Base-by-base conservation (phyloP, 768 basidiomycete genomes). In the Mycena capillaripes region DNA sequence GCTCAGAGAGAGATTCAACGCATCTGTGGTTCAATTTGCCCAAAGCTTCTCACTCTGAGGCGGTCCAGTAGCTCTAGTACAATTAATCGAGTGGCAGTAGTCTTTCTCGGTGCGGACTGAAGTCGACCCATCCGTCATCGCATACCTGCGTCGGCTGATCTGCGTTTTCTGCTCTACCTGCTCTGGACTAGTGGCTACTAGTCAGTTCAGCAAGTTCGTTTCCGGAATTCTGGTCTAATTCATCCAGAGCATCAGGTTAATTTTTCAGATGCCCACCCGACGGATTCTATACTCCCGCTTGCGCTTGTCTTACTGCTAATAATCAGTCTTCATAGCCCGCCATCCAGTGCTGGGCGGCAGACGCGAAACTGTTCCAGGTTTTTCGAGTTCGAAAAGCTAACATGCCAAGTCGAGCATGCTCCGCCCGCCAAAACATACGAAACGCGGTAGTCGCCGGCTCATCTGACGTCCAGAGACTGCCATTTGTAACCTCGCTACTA, bases 1-100 rank as follows among this genome's bases (percentile, higher is more conserved):
- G 82, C 88, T 3, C 84, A 82, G 23, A 42, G 80, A 84, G 63
- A 84, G 82, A 67, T 86, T 91, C 64, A 89, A 87, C 58, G 82
- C 78, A 23, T 87, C 90, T 25, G 82, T 85, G 3, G 74, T 70
- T 19, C 75, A 79, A 9, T 73, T 87, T 25, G 79, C 79, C 40
- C 78, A 81, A 56, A 78, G 78, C 8, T 70, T 88, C 46, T 44
- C 71, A 66, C 57, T 75, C 65, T 50, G 70, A 30, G 55, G 40
- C 32, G 63, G 53, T 40, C 56, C 63, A 23, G 27, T 53, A 53
- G 68, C 65, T 16, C 19, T 72, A 27, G 27, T 77, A 38, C 34
- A 32, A 42, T 27, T 70, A 29, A 56, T 73, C 27, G 64, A 69
- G 27, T n/a, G n/a, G n/a, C n/a, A n/a, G 53, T 71, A 19, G 66